These are phyloP conservation scores for Digitaria exilis DNA, from an alignment of 202 grass and related monocot species.

Conservation along the genomic window DNA sequence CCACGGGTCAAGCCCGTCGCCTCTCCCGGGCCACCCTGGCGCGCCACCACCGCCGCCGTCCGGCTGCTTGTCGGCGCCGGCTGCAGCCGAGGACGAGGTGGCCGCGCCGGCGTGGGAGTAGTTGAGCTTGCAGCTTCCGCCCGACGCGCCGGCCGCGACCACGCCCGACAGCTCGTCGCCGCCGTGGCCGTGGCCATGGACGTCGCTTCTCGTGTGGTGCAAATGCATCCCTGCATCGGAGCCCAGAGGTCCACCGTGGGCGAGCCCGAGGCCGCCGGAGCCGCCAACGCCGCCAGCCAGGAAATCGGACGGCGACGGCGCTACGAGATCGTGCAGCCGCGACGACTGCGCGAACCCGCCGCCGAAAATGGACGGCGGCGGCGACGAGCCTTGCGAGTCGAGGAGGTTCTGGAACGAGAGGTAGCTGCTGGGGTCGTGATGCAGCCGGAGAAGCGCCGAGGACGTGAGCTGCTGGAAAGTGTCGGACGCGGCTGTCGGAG, in stretches of 20 bases:
- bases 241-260: constrained; percentile 36
- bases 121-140: constrained; percentile 73
- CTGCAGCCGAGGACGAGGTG: constrained; percentile 41
- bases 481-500: background rate
- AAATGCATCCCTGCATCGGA: constrained; percentile 37
- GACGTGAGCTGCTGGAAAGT: constrained; percentile 48
- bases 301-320: constrained; percentile 45
- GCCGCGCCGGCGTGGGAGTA: constrained; percentile 47
- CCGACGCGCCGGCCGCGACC: constrained; percentile 36
- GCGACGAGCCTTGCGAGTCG: constrained; percentile 34
- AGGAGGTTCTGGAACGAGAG: constrained; percentile 56
- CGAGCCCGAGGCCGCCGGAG: constrained; percentile 4
- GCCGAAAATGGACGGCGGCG: constrained; percentile 44
- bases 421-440: constrained; percentile 59
- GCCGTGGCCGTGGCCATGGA: constrained; percentile 46
- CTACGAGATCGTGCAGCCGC: constrained; percentile 40
- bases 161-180: constrained; percentile 51
- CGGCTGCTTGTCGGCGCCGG: constrained; percentile 24
- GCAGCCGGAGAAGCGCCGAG: constrained; percentile 63
- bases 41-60: constrained; percentile 15
- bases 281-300: constrained; percentile 25
- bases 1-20: constrained; percentile 83
- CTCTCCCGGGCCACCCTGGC: constrained; percentile 8
- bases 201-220: constrained; percentile 43
- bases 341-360: constrained; percentile 26